Conservation (phyloP, 805 yeast species). For the Starmerella riodocensis region DNA sequence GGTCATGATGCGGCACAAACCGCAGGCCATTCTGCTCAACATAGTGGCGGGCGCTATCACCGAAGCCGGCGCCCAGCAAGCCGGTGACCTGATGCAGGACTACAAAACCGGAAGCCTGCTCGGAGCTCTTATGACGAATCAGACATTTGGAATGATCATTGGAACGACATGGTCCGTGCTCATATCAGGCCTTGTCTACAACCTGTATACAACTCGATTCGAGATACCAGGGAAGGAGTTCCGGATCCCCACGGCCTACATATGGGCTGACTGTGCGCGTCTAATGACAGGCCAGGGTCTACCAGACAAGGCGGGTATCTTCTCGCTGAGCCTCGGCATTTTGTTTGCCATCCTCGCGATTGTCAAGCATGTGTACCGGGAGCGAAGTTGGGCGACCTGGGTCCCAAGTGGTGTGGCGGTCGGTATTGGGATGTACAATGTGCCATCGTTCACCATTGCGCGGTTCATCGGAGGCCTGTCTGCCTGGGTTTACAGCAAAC, state of each 20-base stretch:
- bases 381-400: constrained; percentile 29
- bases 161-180: constrained; percentile 80
- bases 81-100: constrained; percentile 97
- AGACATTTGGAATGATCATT: constrained; percentile 75
- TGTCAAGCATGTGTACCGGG: constrained; percentile 28
- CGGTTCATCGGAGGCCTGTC: constrained; percentile 78
- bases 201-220: constrained; percentile 67
- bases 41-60: constrained; percentile 93
- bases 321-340: constrained; percentile 56
- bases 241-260: constrained; percentile 86
- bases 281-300: constrained; percentile 82
- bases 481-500: constrained; percentile 37
- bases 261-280: constrained; percentile 94
- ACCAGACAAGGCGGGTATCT: constrained; percentile 60
- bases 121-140: constrained; percentile 88
- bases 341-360: constrained; percentile 49
- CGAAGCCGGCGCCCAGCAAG: constrained; percentile 98
- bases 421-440: constrained; percentile 89
- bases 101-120: constrained; percentile 82
- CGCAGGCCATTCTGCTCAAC: constrained; percentile 72
- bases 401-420: constrained; percentile 94
- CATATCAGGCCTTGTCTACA: constrained; percentile 69
- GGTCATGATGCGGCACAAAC: constrained; percentile 60
- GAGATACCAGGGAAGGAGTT: constrained; percentile 71
- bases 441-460: constrained; percentile 87